These are phyloP conservation scores for Penicillium sp. DNA, from an alignment of 2,329 filamentous ascomycete species.

Conservation along the genomic window DNA sequence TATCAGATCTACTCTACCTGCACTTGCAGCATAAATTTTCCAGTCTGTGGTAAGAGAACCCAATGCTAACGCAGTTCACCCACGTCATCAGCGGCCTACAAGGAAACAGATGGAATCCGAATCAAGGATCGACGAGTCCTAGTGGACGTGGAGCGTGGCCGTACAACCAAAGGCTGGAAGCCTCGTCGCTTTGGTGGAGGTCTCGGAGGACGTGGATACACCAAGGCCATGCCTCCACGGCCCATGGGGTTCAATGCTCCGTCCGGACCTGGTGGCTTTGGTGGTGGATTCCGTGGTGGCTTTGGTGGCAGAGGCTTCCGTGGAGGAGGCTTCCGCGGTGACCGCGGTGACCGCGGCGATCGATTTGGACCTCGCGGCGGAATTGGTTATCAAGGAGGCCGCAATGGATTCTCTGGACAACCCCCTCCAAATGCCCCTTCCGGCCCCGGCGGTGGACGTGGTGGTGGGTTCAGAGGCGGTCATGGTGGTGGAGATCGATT, in stretches of 20 bases:
- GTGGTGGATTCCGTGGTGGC: conserved; percentile 61
- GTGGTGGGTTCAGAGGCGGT: conserved; percentile 57
- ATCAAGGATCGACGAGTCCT: conserved; percentile 92
- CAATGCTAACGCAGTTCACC: conserved; percentile 43
- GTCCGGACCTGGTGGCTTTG: conserved; percentile 60
- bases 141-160: conserved; percentile 93
- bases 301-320: conserved; percentile 58
- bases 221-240: conserved; percentile 74
- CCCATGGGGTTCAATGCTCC: conserved; percentile 66
- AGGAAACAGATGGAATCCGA: conserved; percentile 80
- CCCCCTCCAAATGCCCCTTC: conserved; percentile 56
- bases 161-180: conserved; percentile 92
- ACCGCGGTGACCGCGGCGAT: conserved; percentile 45
- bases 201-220: conserved; percentile 89
- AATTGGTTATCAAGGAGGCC: conserved; percentile 63
- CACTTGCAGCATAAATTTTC: conserved; percentile 4
- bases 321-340: conserved; percentile 53
- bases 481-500: conserved; percentile 50
- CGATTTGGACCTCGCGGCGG: conserved; percentile 51
- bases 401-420: conserved; percentile 54
- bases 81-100: conserved; percentile 81
- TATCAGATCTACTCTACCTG: conserved; percentile 16
- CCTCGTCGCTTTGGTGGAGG: conserved; percentile 90
- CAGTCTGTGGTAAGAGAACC: conserved; percentile 22
- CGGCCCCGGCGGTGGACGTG: conserved; percentile 60